Conservation (phyloP, 1,284 basidiomycete genomes). For the Ganoderma lingzhi region DNA sequence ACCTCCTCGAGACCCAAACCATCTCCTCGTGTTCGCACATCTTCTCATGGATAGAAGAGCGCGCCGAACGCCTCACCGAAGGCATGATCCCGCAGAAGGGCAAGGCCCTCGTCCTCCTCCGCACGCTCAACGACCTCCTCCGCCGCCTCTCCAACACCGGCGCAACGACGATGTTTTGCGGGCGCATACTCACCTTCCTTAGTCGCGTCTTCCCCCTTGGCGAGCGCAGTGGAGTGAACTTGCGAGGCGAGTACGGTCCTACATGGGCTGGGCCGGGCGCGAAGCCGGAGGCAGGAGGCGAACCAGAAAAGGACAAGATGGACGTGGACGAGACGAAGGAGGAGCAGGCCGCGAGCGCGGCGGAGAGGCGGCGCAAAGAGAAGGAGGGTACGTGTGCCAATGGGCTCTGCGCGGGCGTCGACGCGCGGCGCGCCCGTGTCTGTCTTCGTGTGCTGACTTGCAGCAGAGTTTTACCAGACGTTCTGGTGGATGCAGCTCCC, state of each 20-base stretch:
- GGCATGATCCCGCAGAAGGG: constrained; percentile 86
- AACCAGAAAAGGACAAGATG: constrained; percentile 32
- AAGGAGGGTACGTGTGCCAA: constrained; percentile 63
- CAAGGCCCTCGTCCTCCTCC: constrained; percentile 85
- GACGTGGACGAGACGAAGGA: constrained; percentile 51
- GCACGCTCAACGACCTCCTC: constrained; percentile 88
- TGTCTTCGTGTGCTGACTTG: constrained; percentile 10
- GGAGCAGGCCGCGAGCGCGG: constrained; percentile 39
- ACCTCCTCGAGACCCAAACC: constrained; percentile 84
- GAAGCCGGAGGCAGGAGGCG: constrained; percentile 36
- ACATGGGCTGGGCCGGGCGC: constrained; percentile 73
- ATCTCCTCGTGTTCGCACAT: constrained; percentile 83
- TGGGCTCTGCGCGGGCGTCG: constrained; percentile 5
- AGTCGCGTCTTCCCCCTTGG: constrained; percentile 87
- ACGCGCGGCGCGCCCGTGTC: no score
- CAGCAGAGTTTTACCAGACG: constrained; percentile 78
- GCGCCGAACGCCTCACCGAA: constrained; percentile 69
- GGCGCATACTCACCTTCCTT: constrained; percentile 87
- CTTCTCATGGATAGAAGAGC: constrained; percentile 85
- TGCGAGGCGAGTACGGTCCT: constrained; percentile 86
- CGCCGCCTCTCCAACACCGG: constrained; percentile 87
- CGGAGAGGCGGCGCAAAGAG: constrained; percentile 51
- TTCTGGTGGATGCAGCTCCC: constrained; percentile 88
- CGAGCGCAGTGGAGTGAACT: constrained; percentile 90
- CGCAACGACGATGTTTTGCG: constrained; percentile 84